Evolutionary conservation across 164 flowering plant species (phyloP), one percentile per base, ranked within the genome.

Genomic region (Chimonanthus praecox): DNA sequence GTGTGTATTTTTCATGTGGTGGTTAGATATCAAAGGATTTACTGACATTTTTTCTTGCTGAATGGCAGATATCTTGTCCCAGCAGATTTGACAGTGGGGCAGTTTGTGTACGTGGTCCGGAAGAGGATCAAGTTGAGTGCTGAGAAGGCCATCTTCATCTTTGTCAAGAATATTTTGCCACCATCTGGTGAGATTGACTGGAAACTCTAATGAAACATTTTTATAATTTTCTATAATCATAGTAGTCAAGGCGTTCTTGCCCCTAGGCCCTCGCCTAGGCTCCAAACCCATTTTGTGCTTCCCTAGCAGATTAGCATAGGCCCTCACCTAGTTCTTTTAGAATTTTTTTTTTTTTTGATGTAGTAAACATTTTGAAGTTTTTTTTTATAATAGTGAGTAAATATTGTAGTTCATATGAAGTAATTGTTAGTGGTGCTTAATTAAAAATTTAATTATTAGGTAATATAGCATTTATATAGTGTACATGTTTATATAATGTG

Each of bases 51-150:
- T 33, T 33, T 33, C 33, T 33, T 33, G 33, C 33, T 33, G 33
- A 33, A 33, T 33, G 33, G 9, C 90, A 92, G 97, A 85, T 92
- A 90, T 60, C 87, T 92, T 9, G 97, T 91, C 67, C 97, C 97
- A 13, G 88, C 90, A 72, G 96, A 91, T 78, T 78, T 91, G 84
- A 89, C 92, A 0, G 91, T 91, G 0, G 94, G 94, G n/a, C 94
- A 88, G 67, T 88, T 90, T 74, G 94, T 88, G n/a, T 89, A 91
- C 75, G 94, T 91, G 3, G 88, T 92, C 70, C 89, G 94, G 21
- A 92, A 91, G 80, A 87, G 97, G 81, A 91, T 91, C 79, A 90
- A 90, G 68, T 71, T 91, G 65, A 91, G 91, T 78, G 89, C 97
- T 62, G 92, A 91, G 70, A 88, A 91, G 82, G 97, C 97, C 11